Base-by-base conservation (phyloP, 805 yeast genomes). In the Blastobotrys terrestris region DNA sequence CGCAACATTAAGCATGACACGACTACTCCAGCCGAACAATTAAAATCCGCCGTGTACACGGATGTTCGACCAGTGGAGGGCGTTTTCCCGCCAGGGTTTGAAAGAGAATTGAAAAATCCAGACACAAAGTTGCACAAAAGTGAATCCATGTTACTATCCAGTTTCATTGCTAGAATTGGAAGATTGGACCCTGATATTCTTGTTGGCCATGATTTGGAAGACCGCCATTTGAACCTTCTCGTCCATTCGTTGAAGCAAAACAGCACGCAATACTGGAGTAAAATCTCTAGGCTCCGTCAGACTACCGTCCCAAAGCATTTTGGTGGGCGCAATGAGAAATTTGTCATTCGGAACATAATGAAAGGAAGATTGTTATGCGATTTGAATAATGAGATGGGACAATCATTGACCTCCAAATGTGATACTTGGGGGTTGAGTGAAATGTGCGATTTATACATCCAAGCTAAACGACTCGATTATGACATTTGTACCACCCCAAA, bases 381-480 rank as follows among this genome's bases (percentile, higher is more conserved):
- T 69, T 81, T 94, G 63, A 89, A 92, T 49, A 94, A 94, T 68
- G 96, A 89, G 63, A 79, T 91, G 82, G 99, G 98, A 48, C 94
- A 86, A 66, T 91, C 97, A 0, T 73, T 92, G 57, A 89, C 97
- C 2, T 74, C 85, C 3, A 89, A 90, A 66, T 94, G 98, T 71
- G 95, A 89, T 67, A 86, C 92, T 15, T 94, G 96, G 97, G 95
- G 88, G 54, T 74, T 94, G 53, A 76, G 86, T 13, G 99, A 94
- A 68, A 94, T 94, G 98, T 85, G 82, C 60, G 84, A 81, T 31
- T 78, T 87, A 48, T 86, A 87, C 15, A 83, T 96, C 60, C 81
- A 79, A 56, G 79, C 78, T 62, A 79, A 72, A 13, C 76, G 88
- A 7, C 68, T 82, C 58, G 97, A 90, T 60, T 80, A 86, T 55